Percentiles rank a stretch among this genome's conserved stretches.
phyloP scores from a whole-genome alignment of 352 stramenopile genomes.

The Pilasporangium apinafurcum region DNA sequence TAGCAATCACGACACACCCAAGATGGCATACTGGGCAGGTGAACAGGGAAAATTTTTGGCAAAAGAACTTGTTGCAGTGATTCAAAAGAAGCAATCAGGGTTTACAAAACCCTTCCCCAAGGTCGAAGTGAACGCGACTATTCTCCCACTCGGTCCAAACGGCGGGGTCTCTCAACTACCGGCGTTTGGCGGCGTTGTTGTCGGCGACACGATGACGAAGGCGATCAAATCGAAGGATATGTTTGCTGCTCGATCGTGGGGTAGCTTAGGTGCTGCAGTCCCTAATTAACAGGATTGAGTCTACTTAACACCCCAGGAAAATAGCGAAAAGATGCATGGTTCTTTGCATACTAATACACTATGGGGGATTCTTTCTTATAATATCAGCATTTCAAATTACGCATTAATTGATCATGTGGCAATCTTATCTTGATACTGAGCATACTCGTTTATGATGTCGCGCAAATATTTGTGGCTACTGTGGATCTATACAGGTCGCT shows the following conservation, averaged over 20 bases:
- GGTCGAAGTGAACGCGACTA: slow-evolving; percentile 11
- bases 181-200: slow-evolving; percentile 16
- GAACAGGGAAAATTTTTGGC: slow-evolving; percentile 22
- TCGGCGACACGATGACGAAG: slow-evolving; percentile 20
- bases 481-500: no score
- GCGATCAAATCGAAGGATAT: slow-evolving; percentile 25
- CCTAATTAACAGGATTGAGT: slow-evolving; percentile 13
- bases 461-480: no score
- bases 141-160: slow-evolving; percentile 23
- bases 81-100: slow-evolving; percentile 9
- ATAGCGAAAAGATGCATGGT: no score
- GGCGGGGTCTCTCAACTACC: slow-evolving; percentile 29
- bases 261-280: slow-evolving; percentile 8
- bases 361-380: no score
- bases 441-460: no score
- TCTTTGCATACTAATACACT: no score
- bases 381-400: no score
- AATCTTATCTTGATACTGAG: no score
- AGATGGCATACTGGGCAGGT: slow-evolving; percentile 22
- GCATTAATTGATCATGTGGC: no score
- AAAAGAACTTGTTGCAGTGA: slow-evolving; percentile 8
- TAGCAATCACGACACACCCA: slow-evolving; percentile 27
- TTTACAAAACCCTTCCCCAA: slow-evolving; percentile 17
- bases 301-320: no score
- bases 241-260: slow-evolving; percentile 15